Conservation (phyloP, 441 rosid species). For the Eruca vesicaria region DNA sequence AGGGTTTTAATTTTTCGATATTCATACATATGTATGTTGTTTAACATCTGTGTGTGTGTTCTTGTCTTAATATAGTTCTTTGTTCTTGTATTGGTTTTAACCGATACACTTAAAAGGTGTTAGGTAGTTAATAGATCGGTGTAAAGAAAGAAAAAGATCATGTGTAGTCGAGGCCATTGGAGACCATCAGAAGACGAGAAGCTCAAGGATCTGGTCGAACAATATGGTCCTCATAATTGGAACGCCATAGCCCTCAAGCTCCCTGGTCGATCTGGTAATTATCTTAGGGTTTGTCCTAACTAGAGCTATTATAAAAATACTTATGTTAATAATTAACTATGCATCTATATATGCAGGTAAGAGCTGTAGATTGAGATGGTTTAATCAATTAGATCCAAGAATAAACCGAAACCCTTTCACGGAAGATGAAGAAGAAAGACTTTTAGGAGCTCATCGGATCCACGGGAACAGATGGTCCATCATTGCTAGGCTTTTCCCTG, state of each 20-base stretch:
- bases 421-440: constrained; percentile 64
- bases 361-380: constrained; percentile 74
- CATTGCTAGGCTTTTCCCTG: constrained; percentile 58
- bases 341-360: constrained; percentile 37
- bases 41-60: background rate
- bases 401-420: constrained; percentile 61
- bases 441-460: constrained; percentile 51
- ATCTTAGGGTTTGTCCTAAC: constrained; percentile 16
- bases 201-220: constrained; percentile 57
- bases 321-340: background rate
- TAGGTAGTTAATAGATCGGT: background rate
- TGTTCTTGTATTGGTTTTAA: constrained; percentile 14
- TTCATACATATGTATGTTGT: background rate
- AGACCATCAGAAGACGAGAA: constrained; percentile 65
- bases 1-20: constrained; percentile 10
- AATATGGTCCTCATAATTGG: constrained; percentile 72
- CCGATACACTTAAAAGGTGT: background rate
- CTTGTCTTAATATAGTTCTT: background rate
- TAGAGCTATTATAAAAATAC: background rate
- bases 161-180: constrained; percentile 76
- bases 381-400: constrained; percentile 63
- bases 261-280: constrained; percentile 64
- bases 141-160: constrained; percentile 13
- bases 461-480: constrained; percentile 67
- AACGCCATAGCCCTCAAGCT: constrained; percentile 72